phyloP scores from a whole-genome alignment of 345 rosid species.

The Eucalyptus albens region DNA sequence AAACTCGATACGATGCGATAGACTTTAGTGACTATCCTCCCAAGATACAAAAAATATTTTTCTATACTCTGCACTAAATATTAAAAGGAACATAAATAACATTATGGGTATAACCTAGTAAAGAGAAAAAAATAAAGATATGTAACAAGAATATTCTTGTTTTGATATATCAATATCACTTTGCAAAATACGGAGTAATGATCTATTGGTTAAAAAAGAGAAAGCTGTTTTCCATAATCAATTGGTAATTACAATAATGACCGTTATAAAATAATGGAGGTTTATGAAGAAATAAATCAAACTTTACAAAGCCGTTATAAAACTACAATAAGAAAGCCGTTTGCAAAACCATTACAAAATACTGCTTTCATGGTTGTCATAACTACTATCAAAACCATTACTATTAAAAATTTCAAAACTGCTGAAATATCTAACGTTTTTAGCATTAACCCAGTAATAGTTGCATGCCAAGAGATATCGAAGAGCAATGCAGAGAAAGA shows the following conservation, averaged over 20 bases:
- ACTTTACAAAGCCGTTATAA: not conserved
- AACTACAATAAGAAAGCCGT: not conserved
- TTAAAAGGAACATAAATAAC: not conserved
- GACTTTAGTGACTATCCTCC: not conserved
- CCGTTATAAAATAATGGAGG: not conserved
- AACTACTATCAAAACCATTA: too few relatives aligned
- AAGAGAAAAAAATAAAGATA: not conserved
- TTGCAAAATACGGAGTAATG: accelerated
- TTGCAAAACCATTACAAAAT: not conserved
- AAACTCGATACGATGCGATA: not conserved
- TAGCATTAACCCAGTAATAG: not conserved
- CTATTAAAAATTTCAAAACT: too few relatives aligned
- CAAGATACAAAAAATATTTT: not conserved
- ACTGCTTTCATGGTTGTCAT: not conserved
- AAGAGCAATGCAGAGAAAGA: not conserved
- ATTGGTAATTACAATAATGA: too few relatives aligned
- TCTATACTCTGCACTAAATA: accelerated
- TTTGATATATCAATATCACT: not conserved
- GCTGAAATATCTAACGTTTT: not conserved
- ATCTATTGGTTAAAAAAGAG: not conserved
- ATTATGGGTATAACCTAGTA: too few relatives aligned
- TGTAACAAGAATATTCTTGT: not conserved
- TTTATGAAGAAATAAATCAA: too few relatives aligned
- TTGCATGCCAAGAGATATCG: not conserved
- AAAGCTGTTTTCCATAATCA: not conserved